phyloP scores from a whole-genome alignment of 495 filamentous ascomycete species.

The Neurospora hispaniola region DNA sequence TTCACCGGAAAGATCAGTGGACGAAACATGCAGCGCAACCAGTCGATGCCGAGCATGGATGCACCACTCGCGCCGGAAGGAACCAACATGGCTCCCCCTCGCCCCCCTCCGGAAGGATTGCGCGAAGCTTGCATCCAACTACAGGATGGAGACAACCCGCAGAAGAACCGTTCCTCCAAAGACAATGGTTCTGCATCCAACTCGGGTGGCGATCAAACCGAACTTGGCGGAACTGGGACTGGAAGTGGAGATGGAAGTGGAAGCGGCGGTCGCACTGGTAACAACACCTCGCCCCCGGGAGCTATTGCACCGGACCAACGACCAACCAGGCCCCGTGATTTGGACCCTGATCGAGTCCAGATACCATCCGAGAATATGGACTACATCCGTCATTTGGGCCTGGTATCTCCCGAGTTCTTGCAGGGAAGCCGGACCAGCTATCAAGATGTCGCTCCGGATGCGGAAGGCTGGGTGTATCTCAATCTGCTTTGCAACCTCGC shows the following conservation, averaged over 20 bases:
- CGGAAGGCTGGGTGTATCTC: constrained; percentile 68
- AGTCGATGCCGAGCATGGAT: constrained; percentile 14
- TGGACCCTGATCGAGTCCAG: constrained; percentile 58
- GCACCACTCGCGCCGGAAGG: not conserved
- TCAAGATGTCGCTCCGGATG: constrained; percentile 38
- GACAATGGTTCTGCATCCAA: constrained; percentile 29
- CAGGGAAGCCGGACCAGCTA: constrained; percentile 4
- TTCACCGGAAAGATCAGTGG: constrained; percentile 58
- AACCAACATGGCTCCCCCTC: constrained; percentile 3
- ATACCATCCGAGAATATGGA: constrained; percentile 61
- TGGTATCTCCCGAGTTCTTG: constrained; percentile 39
- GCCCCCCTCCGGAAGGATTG: constrained; percentile 12
- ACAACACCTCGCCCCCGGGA: constrained; percentile 32
- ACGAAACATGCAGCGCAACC: constrained; percentile 7
- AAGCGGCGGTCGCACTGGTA: constrained; percentile 16
- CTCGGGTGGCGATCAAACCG: constrained; percentile 30
- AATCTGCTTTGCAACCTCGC: constrained; percentile 72
- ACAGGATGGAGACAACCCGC: constrained; percentile 21
- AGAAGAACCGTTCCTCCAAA: constrained; percentile 10
- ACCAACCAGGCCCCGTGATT: constrained; percentile 59
- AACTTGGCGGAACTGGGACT: constrained; percentile 22
- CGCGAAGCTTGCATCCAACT: constrained; percentile 32
- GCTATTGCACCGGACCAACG: constrained; percentile 46
- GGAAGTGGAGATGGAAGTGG: constrained; percentile 22
- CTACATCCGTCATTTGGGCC: constrained; percentile 61